These are phyloP conservation scores for Pichia pseudocactophila DNA, from an alignment of 805 yeast genomes.

Conservation along the genomic window DNA sequence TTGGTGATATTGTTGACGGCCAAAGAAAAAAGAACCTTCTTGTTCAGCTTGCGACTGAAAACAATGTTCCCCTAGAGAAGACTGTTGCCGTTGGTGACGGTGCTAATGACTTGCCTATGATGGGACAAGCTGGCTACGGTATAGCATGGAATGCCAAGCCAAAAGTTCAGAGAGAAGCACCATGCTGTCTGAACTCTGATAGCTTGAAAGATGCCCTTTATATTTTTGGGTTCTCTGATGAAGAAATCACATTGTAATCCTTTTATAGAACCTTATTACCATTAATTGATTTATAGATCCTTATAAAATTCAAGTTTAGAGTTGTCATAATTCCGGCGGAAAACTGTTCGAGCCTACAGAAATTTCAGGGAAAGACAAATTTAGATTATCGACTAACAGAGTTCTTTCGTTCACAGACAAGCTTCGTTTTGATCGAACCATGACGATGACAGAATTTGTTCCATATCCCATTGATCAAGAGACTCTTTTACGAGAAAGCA, in stretches of 20 bases:
- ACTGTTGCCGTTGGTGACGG: slow-evolving; percentile 95
- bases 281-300: too few relatives aligned
- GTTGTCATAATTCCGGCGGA: too few relatives aligned
- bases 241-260: slow-evolving; percentile 36
- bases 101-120: slow-evolving; percentile 90
- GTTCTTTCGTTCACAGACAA: too few relatives aligned
- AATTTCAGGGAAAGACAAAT: too few relatives aligned
- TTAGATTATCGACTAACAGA: too few relatives aligned
- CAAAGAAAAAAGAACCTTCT: slow-evolving; percentile 69
- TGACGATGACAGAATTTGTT: too few relatives aligned
- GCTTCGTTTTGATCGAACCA: too few relatives aligned
- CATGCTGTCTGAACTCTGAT: slow-evolving; percentile 68
- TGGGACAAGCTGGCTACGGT: slow-evolving; percentile 87
- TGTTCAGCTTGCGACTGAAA: slow-evolving; percentile 47
- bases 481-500: background rate
- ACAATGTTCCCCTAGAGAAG: slow-evolving; percentile 38
- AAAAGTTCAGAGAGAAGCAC: slow-evolving; percentile 75
- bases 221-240: slow-evolving; percentile 64
- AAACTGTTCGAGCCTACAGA: too few relatives aligned
- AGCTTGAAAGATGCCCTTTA: slow-evolving; percentile 69
- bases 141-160: slow-evolving; percentile 98
- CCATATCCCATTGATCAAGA: too few relatives aligned
- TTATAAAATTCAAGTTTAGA: too few relatives aligned
- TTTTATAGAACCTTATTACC: too few relatives aligned
- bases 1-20: slow-evolving; percentile 83